These are phyloP conservation scores for Gymnopilus junonius DNA, from an alignment of 768 basidiomycete species.

Conservation along the genomic window DNA sequence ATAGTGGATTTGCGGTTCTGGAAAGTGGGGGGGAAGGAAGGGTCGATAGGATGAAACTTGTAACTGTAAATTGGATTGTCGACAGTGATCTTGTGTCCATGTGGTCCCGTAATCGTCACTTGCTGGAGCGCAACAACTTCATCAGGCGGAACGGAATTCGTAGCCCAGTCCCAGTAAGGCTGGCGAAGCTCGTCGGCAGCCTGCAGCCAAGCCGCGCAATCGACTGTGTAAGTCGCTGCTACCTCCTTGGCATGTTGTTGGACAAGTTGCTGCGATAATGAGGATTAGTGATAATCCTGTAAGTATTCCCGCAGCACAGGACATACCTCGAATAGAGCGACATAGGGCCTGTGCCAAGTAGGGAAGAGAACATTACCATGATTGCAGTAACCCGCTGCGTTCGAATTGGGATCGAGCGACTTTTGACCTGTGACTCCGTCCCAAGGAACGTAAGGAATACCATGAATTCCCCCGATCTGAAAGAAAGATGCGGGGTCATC, in stretches of 20 bases:
- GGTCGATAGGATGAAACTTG: conserved; percentile 25
- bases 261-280: conserved; percentile 48
- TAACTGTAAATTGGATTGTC: conserved; percentile 28
- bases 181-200: conserved; percentile 43
- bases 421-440: conserved; percentile 38
- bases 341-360: conserved; percentile 60
- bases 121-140: conserved; percentile 39
- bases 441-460: conserved; percentile 50
- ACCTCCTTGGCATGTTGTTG: conserved; percentile 42
- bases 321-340: conserved; percentile 52
- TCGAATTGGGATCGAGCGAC: conserved; percentile 21
- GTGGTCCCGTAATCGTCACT: conserved; percentile 36
- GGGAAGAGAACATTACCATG: conserved; percentile 60
- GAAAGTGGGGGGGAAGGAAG: conserved; percentile 33
- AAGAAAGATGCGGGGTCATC: conserved; percentile 42
- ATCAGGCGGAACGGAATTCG: conserved; percentile 39
- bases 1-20: conserved; percentile 37
- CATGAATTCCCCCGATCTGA: conserved; percentile 55
- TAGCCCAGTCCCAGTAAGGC: conserved; percentile 62
- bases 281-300: not conserved
- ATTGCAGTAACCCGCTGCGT: conserved; percentile 55
- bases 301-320: not conserved
- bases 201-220: conserved; percentile 29
- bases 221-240: conserved; percentile 42
- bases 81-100: conserved; percentile 28